Conservation (phyloP, 768 basidiomycete species). For the Russula compacta region DNA sequence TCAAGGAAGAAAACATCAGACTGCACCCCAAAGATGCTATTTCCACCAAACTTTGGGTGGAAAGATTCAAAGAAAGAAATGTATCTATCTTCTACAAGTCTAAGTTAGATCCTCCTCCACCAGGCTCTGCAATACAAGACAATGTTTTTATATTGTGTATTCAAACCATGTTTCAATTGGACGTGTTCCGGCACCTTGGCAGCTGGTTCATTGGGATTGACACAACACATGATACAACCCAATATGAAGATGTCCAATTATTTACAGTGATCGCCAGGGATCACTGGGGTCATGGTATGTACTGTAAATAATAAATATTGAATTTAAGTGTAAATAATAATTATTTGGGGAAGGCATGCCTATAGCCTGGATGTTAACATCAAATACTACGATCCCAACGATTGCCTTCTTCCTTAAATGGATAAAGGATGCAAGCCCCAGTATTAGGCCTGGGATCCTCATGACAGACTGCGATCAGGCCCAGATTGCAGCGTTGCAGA, state of each 20-base stretch:
- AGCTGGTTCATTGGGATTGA: not conserved
- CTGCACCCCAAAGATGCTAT: not conserved
- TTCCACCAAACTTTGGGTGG: not conserved
- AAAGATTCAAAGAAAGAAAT: not conserved
- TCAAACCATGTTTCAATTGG: not conserved
- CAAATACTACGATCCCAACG: not conserved
- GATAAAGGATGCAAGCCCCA: not conserved
- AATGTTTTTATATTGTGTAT: not conserved
- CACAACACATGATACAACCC: not conserved
- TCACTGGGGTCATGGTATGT: not conserved
- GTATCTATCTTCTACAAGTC: too few relatives aligned
- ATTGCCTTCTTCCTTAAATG: not conserved
- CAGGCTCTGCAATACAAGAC: not conserved
- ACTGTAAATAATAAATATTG: not conserved
- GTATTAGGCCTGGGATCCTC: not conserved
- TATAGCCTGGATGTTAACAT: not conserved
- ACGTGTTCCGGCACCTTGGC: not conserved
- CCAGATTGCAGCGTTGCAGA: not conserved
- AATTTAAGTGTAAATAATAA: not conserved
- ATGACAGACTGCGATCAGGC: not conserved
- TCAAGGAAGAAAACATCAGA: not conserved
- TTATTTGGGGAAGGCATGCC: not conserved
- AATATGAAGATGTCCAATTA: not conserved
- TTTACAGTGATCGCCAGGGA: not conserved
- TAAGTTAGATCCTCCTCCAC: not conserved